Conservation (phyloP, 176 grass and related monocot genomes). For the Aegilops speltoides region DNA sequence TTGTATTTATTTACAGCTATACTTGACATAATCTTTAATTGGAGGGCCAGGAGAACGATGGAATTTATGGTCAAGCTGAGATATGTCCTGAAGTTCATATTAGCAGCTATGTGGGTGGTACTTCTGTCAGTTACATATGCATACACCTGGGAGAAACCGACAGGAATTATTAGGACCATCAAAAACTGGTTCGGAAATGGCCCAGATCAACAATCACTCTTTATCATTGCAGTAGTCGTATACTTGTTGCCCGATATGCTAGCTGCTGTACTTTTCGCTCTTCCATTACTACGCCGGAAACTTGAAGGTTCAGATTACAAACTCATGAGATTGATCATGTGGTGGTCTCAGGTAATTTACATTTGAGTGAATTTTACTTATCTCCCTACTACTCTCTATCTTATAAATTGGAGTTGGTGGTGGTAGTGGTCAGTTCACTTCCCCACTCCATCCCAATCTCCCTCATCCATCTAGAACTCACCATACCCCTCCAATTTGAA, state of each 20-base stretch:
- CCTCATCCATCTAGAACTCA: too few relatives aligned
- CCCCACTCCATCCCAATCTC: too few relatives aligned
- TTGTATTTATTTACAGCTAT: slow-evolving; percentile 68
- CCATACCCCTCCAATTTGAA: too few relatives aligned
- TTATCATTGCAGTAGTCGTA: slow-evolving; percentile 64
- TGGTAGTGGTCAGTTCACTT: too few relatives aligned
- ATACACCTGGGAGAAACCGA: slow-evolving; percentile 71
- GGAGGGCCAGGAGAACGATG: slow-evolving; percentile 89
- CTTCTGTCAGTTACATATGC: slow-evolving; percentile 84
- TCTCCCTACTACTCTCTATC: too few relatives aligned
- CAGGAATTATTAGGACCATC: slow-evolving; percentile 66
- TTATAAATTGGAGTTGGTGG: too few relatives aligned
- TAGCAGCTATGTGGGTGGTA: slow-evolving; percentile 74
- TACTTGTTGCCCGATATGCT: slow-evolving; percentile 84
- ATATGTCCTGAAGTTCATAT: slow-evolving; percentile 80
- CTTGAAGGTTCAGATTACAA: slow-evolving; percentile 77
- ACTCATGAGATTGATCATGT: slow-evolving; percentile 79
- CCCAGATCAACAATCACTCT: slow-evolving; percentile 67
- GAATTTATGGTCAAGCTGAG: slow-evolving; percentile 79
- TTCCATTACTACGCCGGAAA: slow-evolving; percentile 65
- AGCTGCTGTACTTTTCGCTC: slow-evolving; percentile 61
- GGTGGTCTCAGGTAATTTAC: slow-evolving; percentile 92
- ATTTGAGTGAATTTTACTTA: slow-evolving; percentile 14
- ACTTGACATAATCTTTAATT: slow-evolving; percentile 79
- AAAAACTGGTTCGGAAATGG: slow-evolving; percentile 85